Base-by-base conservation (phyloP, 805 yeast species). In the Yarrowia deformans region DNA sequence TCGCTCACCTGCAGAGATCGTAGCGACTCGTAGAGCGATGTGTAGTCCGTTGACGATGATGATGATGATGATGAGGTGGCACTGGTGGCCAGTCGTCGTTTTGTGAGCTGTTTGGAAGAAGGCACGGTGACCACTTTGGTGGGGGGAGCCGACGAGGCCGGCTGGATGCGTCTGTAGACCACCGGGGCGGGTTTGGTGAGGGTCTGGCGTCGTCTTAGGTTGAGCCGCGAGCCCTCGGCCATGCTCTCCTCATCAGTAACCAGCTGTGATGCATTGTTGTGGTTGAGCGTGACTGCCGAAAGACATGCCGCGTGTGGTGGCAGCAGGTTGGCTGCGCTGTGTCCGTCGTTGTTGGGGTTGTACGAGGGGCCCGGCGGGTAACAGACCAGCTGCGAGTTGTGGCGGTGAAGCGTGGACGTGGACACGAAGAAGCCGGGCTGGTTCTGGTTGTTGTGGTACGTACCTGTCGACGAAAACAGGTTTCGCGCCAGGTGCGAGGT, bases 391-490 rank as follows among this genome's bases (percentile, higher is more conserved):
- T 78, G 81, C 16, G 76, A 73, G 73, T 80, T 80, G 70, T 79
- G 81, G 37, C 81, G 74, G 37, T 75, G 76, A 58, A 79, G 76
- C 69, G 79, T 81, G 37, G 77, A 79, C 8, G 82, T 80, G 23
- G 83, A 76, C 43, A 77, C 77, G 69, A 81, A 81, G 72, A 80
- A 80, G 37, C 79, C 73, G 68, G 82, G 78, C 71, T 78, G 76
- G 29, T 76, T 70, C 14, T 76, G 70, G 29, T 63, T 19, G 56
- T 46, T 46, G 39, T 63, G 56, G 45, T 63, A 40, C 52, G 73
- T 19, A 29, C 56, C 69, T 9, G 79, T 71, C 16, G 80, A 70
- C 32, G 79, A 74, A 75, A 79, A 79, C 48, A 80, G 71, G 69
- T 75, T 77, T 71, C 80, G 77, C 45, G 83, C 82, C 64, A 80